phyloP scores from a whole-genome alignment of 441 rosid genomes.

The Manihot esculenta region DNA sequence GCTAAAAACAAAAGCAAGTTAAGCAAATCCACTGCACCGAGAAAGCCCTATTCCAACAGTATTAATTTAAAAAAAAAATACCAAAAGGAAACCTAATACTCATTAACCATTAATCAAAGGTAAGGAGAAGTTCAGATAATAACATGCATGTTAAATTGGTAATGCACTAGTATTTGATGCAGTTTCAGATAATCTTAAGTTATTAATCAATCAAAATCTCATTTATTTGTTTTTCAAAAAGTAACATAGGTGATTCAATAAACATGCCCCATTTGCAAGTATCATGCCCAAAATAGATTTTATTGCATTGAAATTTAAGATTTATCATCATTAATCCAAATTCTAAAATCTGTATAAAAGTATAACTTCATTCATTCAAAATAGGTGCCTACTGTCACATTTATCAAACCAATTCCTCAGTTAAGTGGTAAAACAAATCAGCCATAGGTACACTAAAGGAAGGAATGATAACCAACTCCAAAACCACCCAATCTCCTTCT shows the following conservation, averaged over 20 bases:
- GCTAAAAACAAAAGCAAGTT: neutral
- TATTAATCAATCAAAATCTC: neutral
- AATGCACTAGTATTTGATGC: too few relatives aligned
- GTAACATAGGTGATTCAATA: neutral
- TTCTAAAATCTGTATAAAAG: too few relatives aligned
- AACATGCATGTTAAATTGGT: neutral
- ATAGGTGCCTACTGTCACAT: too few relatives aligned
- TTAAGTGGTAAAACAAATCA: too few relatives aligned
- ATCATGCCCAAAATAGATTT: neutral
- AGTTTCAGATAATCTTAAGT: too few relatives aligned
- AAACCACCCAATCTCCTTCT: too few relatives aligned
- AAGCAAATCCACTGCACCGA: neutral
- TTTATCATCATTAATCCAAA: too few relatives aligned
- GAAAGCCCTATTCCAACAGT: neutral
- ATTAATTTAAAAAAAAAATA: neutral
- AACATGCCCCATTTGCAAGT: neutral
- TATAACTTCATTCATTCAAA: too few relatives aligned
- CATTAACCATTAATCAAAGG: neutral
- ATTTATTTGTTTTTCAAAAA: neutral
- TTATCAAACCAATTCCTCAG: too few relatives aligned
- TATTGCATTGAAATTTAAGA: too few relatives aligned
- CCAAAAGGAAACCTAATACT: neutral
- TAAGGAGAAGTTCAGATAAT: neutral
- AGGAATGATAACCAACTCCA: too few relatives aligned
- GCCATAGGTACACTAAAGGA: too few relatives aligned